phyloP scores from a whole-genome alignment of 352 stramenopile species.

The Globisporangium emineosum region DNA sequence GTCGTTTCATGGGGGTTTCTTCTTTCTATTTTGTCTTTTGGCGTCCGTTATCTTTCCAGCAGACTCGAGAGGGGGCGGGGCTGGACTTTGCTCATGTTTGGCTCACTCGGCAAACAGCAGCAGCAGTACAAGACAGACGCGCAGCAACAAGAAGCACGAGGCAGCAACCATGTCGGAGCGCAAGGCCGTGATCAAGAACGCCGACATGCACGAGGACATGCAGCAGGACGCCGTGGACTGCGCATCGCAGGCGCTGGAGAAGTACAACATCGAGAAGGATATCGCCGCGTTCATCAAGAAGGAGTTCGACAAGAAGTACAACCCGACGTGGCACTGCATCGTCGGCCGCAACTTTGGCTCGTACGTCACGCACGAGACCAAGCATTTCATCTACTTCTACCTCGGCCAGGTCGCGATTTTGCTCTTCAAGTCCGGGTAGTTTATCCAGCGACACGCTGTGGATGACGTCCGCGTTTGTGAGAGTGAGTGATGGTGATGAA shows the following conservation, averaged over 20 bases:
- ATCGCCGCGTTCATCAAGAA: slow-evolving; percentile 93
- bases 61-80: background rate
- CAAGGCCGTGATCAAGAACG: slow-evolving; percentile 99
- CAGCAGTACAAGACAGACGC: background rate
- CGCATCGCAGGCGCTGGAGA: slow-evolving; percentile 97
- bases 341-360: slow-evolving; percentile 93
- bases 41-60: background rate
- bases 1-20: slow-evolving; percentile 2
- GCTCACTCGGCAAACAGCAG: background rate
- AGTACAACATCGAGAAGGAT: slow-evolving; percentile 99
- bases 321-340: slow-evolving; percentile 94
- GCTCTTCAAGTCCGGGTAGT: slow-evolving; percentile 91
- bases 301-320: slow-evolving; percentile 93
- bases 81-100: background rate
- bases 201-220: slow-evolving; percentile 99
- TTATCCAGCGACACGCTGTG: background rate
- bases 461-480: background rate
- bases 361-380: slow-evolving; percentile 93
- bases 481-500: background rate
- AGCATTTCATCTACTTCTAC: slow-evolving; percentile 97
- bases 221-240: slow-evolving; percentile 99
- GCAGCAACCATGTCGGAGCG: slow-evolving; percentile 80
- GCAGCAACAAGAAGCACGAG: slow-evolving; percentile 8
- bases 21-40: slow-evolving; percentile 2
- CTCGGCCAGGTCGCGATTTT: slow-evolving; percentile 92